Base-by-base conservation (phyloP, 441 rosid species). In the Raphanus hybrid region DNA sequence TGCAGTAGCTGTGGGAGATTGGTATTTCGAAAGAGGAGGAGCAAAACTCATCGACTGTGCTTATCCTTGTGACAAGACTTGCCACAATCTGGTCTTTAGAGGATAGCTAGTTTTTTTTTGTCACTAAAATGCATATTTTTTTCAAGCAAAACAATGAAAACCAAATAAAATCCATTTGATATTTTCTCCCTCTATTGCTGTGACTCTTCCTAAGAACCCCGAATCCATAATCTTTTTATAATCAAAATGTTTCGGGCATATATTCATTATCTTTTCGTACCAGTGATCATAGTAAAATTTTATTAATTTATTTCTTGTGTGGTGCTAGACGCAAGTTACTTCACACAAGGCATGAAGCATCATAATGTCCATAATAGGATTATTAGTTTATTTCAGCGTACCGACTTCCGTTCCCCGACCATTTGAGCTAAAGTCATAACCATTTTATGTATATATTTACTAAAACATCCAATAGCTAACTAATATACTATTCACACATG, bases 1-100 rank as follows among this genome's bases (percentile, higher is more conserved):
- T 65, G 99, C 98, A 37, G 84, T 86, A 67, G 93, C 99, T n/a
- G 98, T 96, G 52, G 98, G 97, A 74, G 96, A 92, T 78, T 96
- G 99, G 99, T 96, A 87, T 76, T 96, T 93, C 43, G 92, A 87
- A 8, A 87, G 97, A 9, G 78, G 91, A 8, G 79, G 82, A 10
- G 82, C 84, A 15, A 91, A 86, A 87, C 81, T 82, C 6, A 84
- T 93, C 3, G 98, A 91, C 67, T 93, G 97, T 35, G 83, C 99
- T 3, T 93, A 91, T 75, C 97, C 98, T 65, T 92, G 99, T 41
- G 99, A 94, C 81, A 83, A 77, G 37, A 91, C 89, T 67, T 94
- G 99, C 82, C 98, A 89, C 85, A 90, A 94, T 85, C 85, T 94
- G 58, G 89, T 94, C 27, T 94, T 94, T 82, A 78, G 55, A 83